Conservation (phyloP, 805 yeast genomes). For the Yamadazyma kitorensis region DNA sequence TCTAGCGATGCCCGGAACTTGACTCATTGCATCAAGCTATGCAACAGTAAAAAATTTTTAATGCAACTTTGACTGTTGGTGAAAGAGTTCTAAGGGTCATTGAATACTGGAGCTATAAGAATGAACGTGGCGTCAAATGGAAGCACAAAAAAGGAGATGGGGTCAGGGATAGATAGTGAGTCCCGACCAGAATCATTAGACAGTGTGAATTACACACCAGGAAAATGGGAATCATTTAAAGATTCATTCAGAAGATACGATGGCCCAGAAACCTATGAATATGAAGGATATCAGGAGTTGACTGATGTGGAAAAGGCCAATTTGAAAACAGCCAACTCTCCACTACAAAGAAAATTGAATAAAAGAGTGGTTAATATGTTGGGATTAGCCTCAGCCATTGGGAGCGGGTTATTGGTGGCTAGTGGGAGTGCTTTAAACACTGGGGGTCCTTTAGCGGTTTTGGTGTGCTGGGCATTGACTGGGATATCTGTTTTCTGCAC, state of each 20-base stretch:
- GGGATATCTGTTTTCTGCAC: conserved; percentile 37
- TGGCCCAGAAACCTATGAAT: conserved; percentile 19
- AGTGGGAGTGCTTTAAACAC: conserved; percentile 35
- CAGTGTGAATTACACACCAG: not conserved
- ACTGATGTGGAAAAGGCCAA: conserved; percentile 41
- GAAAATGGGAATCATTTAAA: conserved; percentile 43
- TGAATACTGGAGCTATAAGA: too few species aligned
- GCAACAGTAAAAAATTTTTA: too few species aligned
- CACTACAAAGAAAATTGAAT: conserved; percentile 32
- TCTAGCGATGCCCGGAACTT: too few species aligned
- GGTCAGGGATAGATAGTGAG: too few species aligned
- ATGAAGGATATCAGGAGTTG: conserved; percentile 16
- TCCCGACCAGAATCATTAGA: too few species aligned
- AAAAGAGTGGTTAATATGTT: conserved; percentile 41
- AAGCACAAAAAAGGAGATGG: too few species aligned
- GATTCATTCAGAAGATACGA: conserved; percentile 45
- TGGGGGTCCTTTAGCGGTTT: conserved; percentile 41
- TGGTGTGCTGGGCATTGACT: conserved; percentile 38
- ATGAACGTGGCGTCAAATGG: too few species aligned
- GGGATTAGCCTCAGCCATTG: conserved; percentile 43
- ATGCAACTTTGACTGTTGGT: too few species aligned
- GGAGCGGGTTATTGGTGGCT: conserved; percentile 43
- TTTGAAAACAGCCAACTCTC: conserved; percentile 37
- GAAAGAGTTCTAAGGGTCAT: too few species aligned
- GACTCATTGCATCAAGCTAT: too few species aligned